phyloP scores from a whole-genome alignment of 768 basidiomycete species.

The Boletus edulis region DNA sequence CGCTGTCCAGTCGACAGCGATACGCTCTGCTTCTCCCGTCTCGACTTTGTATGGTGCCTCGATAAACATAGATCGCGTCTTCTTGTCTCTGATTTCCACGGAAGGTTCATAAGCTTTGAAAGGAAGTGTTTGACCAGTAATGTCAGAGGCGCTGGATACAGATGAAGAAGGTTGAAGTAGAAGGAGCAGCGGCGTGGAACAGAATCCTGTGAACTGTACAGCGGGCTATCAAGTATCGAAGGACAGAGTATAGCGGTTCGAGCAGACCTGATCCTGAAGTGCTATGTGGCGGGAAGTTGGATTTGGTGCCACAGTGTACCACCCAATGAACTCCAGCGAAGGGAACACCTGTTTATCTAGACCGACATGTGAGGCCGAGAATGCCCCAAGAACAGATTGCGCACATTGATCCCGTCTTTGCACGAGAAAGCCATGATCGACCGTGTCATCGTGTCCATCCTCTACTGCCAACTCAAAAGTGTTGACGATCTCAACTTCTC shows the following conservation, averaged over 20 bases:
- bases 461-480: constrained; percentile 84
- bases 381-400: constrained; percentile 12
- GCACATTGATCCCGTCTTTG: constrained; percentile 87
- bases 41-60: constrained; percentile 88
- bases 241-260: neutral
- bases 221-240: neutral
- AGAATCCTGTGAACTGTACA: constrained; percentile 74
- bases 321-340: constrained; percentile 94
- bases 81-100: constrained; percentile 78
- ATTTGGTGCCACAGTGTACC: constrained; percentile 86
- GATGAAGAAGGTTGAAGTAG: constrained; percentile 59
- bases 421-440: constrained; percentile 81
- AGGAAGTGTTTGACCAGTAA: constrained; percentile 76
- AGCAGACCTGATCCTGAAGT: constrained; percentile 78
- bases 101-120: constrained; percentile 93
- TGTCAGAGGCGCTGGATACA: constrained; percentile 42
- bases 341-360: constrained; percentile 98
- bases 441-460: constrained; percentile 50
- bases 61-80: constrained; percentile 75
- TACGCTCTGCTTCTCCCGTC: constrained; percentile 97
- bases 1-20: constrained; percentile 95
- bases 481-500: constrained; percentile 96
- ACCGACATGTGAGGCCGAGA: constrained; percentile 4
- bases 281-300: constrained; percentile 75
- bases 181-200: constrained; percentile 87